Evolutionary conservation across 2,329 filamentous ascomycete genomes (phyloP).

Genomic region (Cladosporium austrohemisphaericum): DNA sequence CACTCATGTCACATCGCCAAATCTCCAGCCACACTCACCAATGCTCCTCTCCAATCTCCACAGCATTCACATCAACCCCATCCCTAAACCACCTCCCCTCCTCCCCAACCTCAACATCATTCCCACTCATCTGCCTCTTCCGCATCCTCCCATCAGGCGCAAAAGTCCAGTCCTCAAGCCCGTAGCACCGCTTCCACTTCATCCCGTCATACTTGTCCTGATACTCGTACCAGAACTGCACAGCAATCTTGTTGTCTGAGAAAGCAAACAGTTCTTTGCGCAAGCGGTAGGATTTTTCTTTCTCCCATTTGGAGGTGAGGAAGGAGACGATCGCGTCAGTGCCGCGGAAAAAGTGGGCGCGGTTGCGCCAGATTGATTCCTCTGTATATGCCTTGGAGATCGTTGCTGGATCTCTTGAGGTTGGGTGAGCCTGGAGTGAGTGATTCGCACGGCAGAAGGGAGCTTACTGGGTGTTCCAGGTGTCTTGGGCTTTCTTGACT

Average conservation of each 20-base stretch:
- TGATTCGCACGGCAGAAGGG: neutral
- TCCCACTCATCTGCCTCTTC: slow-evolving; percentile 73
- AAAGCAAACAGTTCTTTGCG: slow-evolving; percentile 84
- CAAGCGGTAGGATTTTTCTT: slow-evolving; percentile 67
- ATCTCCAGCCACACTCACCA: slow-evolving; percentile 45
- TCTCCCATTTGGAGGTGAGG: slow-evolving; percentile 68
- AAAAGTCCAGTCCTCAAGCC: slow-evolving; percentile 77
- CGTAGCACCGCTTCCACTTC: slow-evolving; percentile 85
- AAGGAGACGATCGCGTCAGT: slow-evolving; percentile 65
- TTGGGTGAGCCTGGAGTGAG: neutral
- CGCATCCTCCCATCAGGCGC: slow-evolving; percentile 65
- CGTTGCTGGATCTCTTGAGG: slow-evolving; percentile 56
- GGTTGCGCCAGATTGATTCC: slow-evolving; percentile 77
- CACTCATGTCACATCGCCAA: neutral
- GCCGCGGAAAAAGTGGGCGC: slow-evolving; percentile 65
- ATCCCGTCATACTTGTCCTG: slow-evolving; percentile 59
- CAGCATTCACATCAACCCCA: slow-evolving; percentile 60
- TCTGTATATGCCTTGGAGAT: slow-evolving; percentile 72
- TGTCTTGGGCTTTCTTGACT: slow-evolving; percentile 77
- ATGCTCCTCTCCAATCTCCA: slow-evolving; percentile 64
- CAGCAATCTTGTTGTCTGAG: slow-evolving; percentile 70
- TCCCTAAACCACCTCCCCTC: slow-evolving; percentile 66
- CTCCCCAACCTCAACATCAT: slow-evolving; percentile 62
- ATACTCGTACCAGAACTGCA: slow-evolving; percentile 90
- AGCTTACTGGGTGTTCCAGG: slow-evolving; percentile 72